phyloP scores from a whole-genome alignment of 2,329 filamentous ascomycete species.

The Colletotrichum magnum region DNA sequence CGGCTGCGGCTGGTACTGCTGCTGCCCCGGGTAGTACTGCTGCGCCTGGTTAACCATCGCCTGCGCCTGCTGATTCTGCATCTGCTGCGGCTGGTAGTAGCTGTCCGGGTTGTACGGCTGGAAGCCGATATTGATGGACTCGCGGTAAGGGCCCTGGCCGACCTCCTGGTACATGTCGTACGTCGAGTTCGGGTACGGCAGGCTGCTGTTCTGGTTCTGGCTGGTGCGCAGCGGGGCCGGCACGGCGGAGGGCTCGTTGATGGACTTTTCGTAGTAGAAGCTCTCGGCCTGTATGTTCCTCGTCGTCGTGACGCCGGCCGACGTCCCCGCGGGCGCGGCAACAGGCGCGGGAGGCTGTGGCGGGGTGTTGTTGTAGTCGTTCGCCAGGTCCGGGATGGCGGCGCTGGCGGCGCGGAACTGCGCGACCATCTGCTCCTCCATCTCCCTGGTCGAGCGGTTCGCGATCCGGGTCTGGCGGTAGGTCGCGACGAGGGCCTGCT shows the following conservation, averaged over 20 bases:
- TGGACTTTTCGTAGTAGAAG: conserved; percentile 34
- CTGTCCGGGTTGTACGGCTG: conserved; percentile 25
- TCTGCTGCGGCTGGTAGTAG: conserved; percentile 13
- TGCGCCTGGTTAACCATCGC: neutral
- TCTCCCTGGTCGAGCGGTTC: conserved; percentile 30
- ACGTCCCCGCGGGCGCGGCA: neutral
- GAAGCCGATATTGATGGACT: conserved; percentile 35
- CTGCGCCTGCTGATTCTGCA: neutral
- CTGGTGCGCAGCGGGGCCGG: conserved; percentile 17
- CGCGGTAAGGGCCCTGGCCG: conserved; percentile 31
- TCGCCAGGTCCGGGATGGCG: neutral
- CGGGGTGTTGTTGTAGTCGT: no score
- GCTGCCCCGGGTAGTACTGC: conserved; percentile 1
- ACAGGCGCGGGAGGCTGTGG: neutral
- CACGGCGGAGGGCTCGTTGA: conserved; percentile 13
- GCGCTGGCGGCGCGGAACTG: conserved; percentile 22
- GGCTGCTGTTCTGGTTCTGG: neutral
- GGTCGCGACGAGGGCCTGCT: conserved; percentile 23
- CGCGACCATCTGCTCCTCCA: conserved; percentile 36
- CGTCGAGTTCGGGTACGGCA: conserved; percentile 26
- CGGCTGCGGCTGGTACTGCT: conserved; percentile 16
- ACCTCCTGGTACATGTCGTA: conserved; percentile 32
- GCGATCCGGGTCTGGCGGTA: conserved; percentile 31
- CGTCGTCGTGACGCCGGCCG: neutral
- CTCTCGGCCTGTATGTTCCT: conserved; percentile 11